Base-by-base conservation (phyloP, 208 protist genomes). In the Tritrichomonas foetus region DNA sequence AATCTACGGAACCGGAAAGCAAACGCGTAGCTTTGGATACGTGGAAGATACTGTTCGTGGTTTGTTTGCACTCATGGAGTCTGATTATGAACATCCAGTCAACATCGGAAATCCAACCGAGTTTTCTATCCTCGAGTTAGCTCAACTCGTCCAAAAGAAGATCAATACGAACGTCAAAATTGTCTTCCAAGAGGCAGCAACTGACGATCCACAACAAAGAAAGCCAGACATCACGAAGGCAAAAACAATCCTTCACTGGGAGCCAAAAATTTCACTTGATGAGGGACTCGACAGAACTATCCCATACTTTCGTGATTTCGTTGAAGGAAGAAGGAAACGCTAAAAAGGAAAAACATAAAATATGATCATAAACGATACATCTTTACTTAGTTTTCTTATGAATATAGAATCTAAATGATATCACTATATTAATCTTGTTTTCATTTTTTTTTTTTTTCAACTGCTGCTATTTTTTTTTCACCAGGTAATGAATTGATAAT, bases 1-100 rank as follows among this genome's bases (percentile, higher is more conserved):
- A 30, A 95, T 99, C 49, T 98, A 98, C 94, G 98, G 98, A 61
- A 96, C 96, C 66, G 97, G 98, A 3, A 93, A 96, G 72, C 96
- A 98, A 93, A 98, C 97, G 5, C 96, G 97, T 69, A 97, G 95
- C 69, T 98, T 98, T 95, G 97, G 97, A 78, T 95, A 94, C 49
- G 72, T 95, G 27, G 94, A 94, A 41, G 94, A 95, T 66, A 80
- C 92, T 39, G 93, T 95, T 20, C 2, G 33, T 50, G 95, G 94
- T 22, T 50, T 96, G 0, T 94, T 96, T 25, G 47, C 72, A 30
- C 44, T 96, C 3, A 96, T 96, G 72, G 93, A 95, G 0, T 94
- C 92, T n/a, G 39, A 94, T 64, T 50, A 95, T 57, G 39, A 47
- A 27, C 94, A 94, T 30, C 95, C 96, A 0, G 84, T 96, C 27